Conservation (phyloP, 73 alveolate genomes). For the Stentor coeruleus region DNA sequence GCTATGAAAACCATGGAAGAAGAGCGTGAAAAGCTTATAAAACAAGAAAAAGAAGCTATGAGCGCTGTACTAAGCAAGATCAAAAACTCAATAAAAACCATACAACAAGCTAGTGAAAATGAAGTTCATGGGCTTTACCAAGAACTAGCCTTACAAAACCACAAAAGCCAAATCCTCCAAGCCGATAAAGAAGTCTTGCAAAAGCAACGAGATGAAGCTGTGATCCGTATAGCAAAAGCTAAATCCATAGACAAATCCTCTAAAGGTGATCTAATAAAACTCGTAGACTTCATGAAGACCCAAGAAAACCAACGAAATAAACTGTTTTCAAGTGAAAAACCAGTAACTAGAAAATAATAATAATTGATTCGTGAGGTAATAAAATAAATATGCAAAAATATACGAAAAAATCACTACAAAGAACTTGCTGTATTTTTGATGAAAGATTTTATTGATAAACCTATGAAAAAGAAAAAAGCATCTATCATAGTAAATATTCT, state of each 20-base stretch:
- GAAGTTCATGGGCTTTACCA: neutral
- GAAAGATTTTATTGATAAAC: no score
- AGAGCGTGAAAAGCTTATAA: neutral
- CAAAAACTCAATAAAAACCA: neutral
- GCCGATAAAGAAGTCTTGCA: neutral
- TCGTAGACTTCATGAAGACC: neutral
- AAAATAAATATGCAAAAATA: no score
- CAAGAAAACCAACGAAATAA: neutral
- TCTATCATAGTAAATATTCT: no score
- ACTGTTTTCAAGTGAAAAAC: neutral
- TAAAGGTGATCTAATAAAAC: neutral
- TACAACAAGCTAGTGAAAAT: neutral
- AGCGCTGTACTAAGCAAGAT: neutral
- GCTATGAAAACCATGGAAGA: neutral
- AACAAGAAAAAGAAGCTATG: neutral
- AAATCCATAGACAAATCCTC: neutral
- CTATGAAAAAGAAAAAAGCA: no score
- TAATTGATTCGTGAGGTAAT: no score
- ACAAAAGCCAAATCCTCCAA: neutral
- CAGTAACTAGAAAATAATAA: neutral
- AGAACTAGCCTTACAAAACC: neutral
- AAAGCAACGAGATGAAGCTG: constrained; percentile 14
- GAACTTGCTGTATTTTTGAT: no score
- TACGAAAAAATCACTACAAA: no score
- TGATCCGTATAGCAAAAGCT: neutral